Evolutionary conservation across 75 land plant genomes (phyloP).

Genomic region (Selaginella tamariscina): DNA sequence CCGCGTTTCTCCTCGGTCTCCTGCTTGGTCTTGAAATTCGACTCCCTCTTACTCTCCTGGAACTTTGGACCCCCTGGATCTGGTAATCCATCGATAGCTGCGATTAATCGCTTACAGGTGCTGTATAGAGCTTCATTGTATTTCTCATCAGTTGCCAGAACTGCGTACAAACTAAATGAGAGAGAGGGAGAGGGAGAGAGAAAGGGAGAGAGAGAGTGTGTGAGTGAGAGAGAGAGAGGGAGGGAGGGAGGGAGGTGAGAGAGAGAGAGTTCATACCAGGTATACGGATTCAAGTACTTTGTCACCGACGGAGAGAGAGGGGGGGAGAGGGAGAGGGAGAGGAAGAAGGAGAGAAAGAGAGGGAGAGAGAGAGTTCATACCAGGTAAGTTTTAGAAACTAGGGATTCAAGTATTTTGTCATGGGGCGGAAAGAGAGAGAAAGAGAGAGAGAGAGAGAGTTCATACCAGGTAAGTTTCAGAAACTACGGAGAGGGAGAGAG

Average conservation of each 20-base stretch:
- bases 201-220: background rate
- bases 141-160: constrained; percentile 91
- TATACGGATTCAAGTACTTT: background rate
- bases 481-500: background rate
- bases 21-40: constrained; percentile 82
- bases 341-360: background rate
- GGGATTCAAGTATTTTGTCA: no score
- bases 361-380: constrained; percentile 12
- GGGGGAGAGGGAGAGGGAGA: background rate
- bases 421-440: no score
- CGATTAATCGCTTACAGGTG: constrained; percentile 69
- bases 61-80: constrained; percentile 78
- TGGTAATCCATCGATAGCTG: constrained; percentile 79
- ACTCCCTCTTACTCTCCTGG: constrained; percentile 83
- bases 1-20: constrained; percentile 93
- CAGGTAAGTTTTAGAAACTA: no score
- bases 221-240: background rate
- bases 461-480: no score
- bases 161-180: constrained; percentile 26
- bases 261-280: constrained; percentile 10
- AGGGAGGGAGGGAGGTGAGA: background rate
- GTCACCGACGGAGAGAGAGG: background rate
- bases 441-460: no score
- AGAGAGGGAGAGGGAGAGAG: background rate
- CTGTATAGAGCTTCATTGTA: constrained; percentile 84